phyloP scores from a whole-genome alignment of 192 early-diverging fungal species.

The Backusella psychrophila region DNA sequence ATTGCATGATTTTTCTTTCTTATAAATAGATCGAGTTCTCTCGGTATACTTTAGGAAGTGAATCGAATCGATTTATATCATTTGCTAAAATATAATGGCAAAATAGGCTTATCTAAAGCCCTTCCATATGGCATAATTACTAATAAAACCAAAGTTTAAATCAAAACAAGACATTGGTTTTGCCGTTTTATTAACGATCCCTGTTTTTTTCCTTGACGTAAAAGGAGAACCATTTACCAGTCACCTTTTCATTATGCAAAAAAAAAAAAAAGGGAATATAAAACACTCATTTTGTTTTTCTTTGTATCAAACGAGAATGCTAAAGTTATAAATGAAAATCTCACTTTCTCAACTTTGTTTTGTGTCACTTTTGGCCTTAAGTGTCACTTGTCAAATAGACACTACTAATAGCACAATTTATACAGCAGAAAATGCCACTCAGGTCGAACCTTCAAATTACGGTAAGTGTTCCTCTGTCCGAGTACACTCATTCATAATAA shows the following conservation, averaged over 20 bases:
- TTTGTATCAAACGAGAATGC: neutral
- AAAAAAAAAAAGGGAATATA: neutral
- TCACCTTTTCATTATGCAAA: neutral
- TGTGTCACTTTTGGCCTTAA: neutral
- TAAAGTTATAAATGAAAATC: neutral
- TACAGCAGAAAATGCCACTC: neutral
- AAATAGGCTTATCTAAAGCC: neutral
- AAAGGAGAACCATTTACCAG: neutral
- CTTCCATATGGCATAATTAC: neutral
- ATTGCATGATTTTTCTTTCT: neutral
- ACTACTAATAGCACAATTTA: neutral
- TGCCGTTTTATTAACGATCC: neutral
- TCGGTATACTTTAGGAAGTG: neutral
- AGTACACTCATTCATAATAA: neutral
- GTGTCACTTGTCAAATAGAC: neutral
- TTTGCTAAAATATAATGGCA: too few relatives aligned
- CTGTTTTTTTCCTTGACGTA: neutral
- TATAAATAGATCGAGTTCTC: neutral
- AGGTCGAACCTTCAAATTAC: neutral
- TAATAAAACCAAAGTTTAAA: neutral
- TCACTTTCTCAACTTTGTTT: neutral
- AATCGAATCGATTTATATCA: too few relatives aligned
- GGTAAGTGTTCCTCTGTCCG: neutral
- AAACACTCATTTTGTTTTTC: neutral
- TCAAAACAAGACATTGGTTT: neutral